Percentiles rank a stretch among this genome's conserved stretches.
Evolutionary conservation across 2,329 filamentous ascomycete species (phyloP).

Genomic region (Verticillium albo-atrum): DNA sequence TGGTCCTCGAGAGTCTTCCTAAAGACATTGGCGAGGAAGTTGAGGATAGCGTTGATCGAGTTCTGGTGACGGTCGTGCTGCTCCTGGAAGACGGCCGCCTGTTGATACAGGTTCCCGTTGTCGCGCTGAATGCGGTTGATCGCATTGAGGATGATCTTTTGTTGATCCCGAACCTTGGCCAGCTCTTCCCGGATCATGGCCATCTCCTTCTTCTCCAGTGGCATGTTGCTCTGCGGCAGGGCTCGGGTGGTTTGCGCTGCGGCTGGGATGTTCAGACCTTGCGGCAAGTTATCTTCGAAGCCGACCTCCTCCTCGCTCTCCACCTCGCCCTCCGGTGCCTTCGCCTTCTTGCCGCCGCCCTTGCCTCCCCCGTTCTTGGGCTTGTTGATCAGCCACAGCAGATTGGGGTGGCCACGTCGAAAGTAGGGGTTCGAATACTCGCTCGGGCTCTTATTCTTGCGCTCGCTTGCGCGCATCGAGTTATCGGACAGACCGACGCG

Average conservation of each 20-base stretch:
- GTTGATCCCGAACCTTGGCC: conserved; percentile 76
- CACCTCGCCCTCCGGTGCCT: conserved; percentile 65
- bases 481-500: conserved; percentile 90
- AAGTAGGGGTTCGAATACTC: conserved; percentile 98
- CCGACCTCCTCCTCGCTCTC: conserved; percentile 58
- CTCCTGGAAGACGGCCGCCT: conserved; percentile 83
- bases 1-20: conserved; percentile 88
- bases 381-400: conserved; percentile 95
- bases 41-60: conserved; percentile 97
- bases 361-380: conserved; percentile 68
- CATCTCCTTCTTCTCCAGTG: conserved; percentile 67
- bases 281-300: conserved; percentile 30
- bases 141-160: conserved; percentile 78
- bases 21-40: conserved; percentile 95
- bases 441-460: conserved; percentile 95
- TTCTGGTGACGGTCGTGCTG: conserved; percentile 96
- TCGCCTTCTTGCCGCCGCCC: conserved; percentile 52
- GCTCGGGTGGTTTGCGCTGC: conserved; percentile 22
- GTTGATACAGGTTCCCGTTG: conserved; percentile 82
- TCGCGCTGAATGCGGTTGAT: conserved; percentile 78
- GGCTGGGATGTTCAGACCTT: not conserved
- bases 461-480: conserved; percentile 94
- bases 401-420: conserved; percentile 83
- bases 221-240: conserved; percentile 38
- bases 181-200: conserved; percentile 75